Percentiles rank a stretch among this genome's conserved stretches.
phyloP scores from a whole-genome alignment of 139 green algal species.

The Zygnema circumcarinatum region DNA sequence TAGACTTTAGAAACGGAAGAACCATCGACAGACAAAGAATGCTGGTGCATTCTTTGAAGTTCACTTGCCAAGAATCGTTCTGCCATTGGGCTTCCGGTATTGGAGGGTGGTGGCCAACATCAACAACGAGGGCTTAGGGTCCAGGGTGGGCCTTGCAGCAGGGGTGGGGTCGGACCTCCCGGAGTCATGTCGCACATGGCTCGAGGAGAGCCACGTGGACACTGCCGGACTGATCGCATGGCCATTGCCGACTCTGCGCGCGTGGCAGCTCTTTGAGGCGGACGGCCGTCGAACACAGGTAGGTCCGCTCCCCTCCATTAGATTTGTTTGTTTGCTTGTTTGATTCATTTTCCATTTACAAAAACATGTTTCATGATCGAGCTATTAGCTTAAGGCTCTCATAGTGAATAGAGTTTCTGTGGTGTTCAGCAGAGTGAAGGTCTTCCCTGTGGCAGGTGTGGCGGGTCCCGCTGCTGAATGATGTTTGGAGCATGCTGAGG shows the following conservation, averaged over 20 bases:
- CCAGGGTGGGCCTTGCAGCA: slow-evolving; percentile 33
- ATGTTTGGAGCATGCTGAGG: slow-evolving; percentile 29
- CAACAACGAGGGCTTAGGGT: neutral
- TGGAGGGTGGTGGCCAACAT: too few species aligned
- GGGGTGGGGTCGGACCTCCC: slow-evolving; percentile 34
- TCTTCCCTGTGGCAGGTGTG: too few species aligned
- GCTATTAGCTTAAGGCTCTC: too few species aligned
- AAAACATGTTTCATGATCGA: too few species aligned
- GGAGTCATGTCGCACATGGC: neutral
- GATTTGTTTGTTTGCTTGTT: neutral
- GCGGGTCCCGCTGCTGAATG: slow-evolving; percentile 7
- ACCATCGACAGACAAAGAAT: too few species aligned
- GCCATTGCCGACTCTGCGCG: slow-evolving; percentile 22
- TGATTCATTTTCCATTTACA: neutral
- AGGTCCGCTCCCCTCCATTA: neutral
- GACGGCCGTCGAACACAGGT: slow-evolving; percentile 32
- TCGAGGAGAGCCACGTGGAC: neutral
- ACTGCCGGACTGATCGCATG: neutral
- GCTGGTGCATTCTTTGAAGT: too few species aligned
- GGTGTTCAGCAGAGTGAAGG: too few species aligned
- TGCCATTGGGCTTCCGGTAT: too few species aligned
- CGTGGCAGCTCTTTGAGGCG: slow-evolving; percentile 42
- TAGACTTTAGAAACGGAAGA: too few species aligned
- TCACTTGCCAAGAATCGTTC: too few species aligned
- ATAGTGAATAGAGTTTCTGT: too few species aligned